These are phyloP conservation scores for Colletotrichum eleusines DNA, from an alignment of 2,329 filamentous ascomycete genomes.

Conservation along the genomic window DNA sequence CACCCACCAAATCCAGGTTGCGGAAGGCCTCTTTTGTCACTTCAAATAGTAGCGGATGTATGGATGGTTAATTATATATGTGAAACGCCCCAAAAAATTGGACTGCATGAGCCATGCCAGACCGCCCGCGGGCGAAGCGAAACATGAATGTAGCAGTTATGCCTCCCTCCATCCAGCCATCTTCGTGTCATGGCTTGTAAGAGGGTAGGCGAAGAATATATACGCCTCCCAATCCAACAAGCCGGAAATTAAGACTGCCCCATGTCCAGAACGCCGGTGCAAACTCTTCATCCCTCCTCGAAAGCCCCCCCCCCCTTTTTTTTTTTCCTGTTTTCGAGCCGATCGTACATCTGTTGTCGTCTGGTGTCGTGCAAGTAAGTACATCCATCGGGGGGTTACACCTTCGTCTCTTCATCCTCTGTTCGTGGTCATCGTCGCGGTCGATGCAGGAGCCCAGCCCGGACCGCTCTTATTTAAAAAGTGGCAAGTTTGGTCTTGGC, in stretches of 20 bases:
- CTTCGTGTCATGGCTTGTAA: neutral
- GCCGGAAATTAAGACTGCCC: neutral
- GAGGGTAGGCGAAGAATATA: neutral
- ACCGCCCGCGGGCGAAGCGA: neutral
- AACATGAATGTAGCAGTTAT: neutral
- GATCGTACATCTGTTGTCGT: conserved; percentile 17
- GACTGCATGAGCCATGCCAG: conserved; percentile 8
- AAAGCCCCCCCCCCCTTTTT: no score
- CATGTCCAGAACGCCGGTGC: conserved; percentile 18
- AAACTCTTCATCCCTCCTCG: neutral
- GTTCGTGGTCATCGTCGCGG: conserved; percentile 27
- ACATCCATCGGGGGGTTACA: conserved; percentile 14
- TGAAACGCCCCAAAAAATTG: conserved; percentile 12
- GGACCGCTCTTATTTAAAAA: conserved; percentile 29
- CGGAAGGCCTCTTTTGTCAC: neutral
- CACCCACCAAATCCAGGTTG: neutral
- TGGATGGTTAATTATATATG: conserved; percentile 21
- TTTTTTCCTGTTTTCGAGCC: conserved; percentile 10
- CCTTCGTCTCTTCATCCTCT: conserved; percentile 16
- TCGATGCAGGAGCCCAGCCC: conserved; percentile 30
- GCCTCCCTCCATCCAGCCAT: neutral
- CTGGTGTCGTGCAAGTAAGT: conserved; percentile 24
- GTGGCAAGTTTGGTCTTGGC: conserved; percentile 1
- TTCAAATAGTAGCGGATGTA: neutral
- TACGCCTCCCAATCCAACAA: conserved; percentile 11